Evolutionary conservation across 129 eudicot genomes (phyloP), one percentile per base, ranked within the genome.

Genomic region (Solidago caesia): DNA sequence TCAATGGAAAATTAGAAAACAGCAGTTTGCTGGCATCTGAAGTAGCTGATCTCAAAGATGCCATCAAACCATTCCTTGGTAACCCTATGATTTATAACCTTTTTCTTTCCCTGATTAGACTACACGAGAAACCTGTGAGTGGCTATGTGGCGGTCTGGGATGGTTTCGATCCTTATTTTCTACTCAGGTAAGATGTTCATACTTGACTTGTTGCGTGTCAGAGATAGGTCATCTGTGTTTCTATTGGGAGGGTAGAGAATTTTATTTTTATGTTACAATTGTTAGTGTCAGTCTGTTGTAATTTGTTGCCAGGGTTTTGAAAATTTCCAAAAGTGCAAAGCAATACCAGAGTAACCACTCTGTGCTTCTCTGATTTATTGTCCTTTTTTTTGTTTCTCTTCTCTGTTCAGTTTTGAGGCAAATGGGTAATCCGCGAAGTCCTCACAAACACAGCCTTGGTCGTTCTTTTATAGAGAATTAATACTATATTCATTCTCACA

Each of bases 101-200:
- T 33, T 95, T 80, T 77, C 52, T 63, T 16, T 65, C 81, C 9
- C 82, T 85, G 47, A 82, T 91, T 41, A 84, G 84, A 86, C 77
- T 76, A 42, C 90, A 95, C 67, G 87, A 85, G 79, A 81, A 77
- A 70, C 33, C 11, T 51, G 70, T 77, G 0, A 65, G 55, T 21
- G 84, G 41, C 44, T 79, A 78, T 56, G 68, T 44, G 53, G 79
- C 82, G 13, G 44, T 48, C 13, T 90, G 98, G 98, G 92, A 81
- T 71, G 85, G 79, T 71, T 94, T 86, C 62, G 82, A 88, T 78
- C 97, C 92, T 47, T 94, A 94, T 79, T 94, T 94, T 79, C 83
- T 91, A 33, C 87, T 88, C 6, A 71, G 78, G 80, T 95, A 72
- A 80, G 67, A 65, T 47, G 8, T 63, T 39, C n/a, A 44, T 64